phyloP scores from a whole-genome alignment of 116 monocot genomes.

The Iris pallida region DNA sequence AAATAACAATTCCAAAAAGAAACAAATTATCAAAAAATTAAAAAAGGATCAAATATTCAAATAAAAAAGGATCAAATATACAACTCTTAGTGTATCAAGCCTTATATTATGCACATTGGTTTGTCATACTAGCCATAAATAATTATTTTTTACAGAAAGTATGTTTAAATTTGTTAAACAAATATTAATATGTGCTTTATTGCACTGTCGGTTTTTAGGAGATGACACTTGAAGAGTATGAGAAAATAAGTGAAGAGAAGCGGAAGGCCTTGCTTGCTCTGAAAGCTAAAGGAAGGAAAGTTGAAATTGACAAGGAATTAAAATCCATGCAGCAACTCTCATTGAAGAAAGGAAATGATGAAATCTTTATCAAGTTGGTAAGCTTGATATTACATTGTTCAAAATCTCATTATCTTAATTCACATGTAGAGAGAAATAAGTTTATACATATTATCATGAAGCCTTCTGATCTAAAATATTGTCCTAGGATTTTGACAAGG shows the following conservation, averaged over 20 bases:
- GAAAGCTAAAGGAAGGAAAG: slow-evolving; percentile 70
- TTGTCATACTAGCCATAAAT: no score
- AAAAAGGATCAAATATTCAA: no score
- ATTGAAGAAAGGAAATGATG: slow-evolving; percentile 55
- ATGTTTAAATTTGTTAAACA: no score
- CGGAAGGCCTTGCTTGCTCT: slow-evolving; percentile 63
- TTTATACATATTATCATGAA: not conserved
- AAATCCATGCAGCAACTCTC: slow-evolving; percentile 69
- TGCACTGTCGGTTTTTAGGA: no score
- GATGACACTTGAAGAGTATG: slow-evolving; percentile 92
- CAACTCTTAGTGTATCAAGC: no score
- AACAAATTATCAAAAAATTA: no score
- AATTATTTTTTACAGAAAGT: no score
- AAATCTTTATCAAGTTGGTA: slow-evolving; percentile 79
- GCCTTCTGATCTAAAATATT: not conserved
- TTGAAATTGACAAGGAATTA: slow-evolving; percentile 67
- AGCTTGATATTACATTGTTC: not conserved
- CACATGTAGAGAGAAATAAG: not conserved
- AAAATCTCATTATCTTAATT: not conserved
- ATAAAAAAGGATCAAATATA: no score
- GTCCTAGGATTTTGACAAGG: slow-evolving; percentile 71
- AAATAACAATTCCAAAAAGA: no score
- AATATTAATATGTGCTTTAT: no score
- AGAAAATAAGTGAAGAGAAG: slow-evolving; percentile 79
- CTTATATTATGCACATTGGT: no score